Evolutionary conservation across 2,329 filamentous ascomycete species (phyloP).

Genomic region (Colletotrichum lentis): DNA sequence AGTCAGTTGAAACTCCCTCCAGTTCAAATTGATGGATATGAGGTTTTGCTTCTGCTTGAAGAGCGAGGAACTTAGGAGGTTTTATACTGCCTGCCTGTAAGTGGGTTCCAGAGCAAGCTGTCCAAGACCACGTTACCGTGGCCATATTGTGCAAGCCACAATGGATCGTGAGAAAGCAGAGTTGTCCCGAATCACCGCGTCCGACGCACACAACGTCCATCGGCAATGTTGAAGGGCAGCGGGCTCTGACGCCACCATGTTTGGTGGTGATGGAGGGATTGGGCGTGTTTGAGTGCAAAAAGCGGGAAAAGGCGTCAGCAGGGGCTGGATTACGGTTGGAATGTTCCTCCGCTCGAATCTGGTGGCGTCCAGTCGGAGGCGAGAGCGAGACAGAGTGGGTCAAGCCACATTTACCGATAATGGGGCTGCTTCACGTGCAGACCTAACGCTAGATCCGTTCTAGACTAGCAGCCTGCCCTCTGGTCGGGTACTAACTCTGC

Average conservation of each 20-base stretch:
- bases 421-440: background rate
- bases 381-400: background rate
- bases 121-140: background rate
- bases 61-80: background rate
- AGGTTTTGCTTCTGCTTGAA: background rate
- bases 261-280: background rate
- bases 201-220: slow-evolving; percentile 4
- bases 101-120: background rate
- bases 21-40: background rate
- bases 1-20: background rate
- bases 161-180: background rate
- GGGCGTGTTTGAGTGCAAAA: background rate
- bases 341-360: slow-evolving; percentile 18
- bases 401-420: background rate
- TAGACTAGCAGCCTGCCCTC: background rate
- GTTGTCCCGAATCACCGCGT: slow-evolving; percentile 24
- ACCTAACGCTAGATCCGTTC: background rate
- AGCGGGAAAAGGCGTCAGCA: background rate
- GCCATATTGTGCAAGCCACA: background rate
- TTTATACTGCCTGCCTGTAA: background rate
- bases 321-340: slow-evolving; percentile 24
- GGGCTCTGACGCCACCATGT: background rate
- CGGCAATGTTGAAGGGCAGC: background rate
- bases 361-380: slow-evolving; percentile 27
- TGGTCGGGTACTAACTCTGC: no score